Percentiles rank a stretch among this genome's conserved stretches.
phyloP scores from a whole-genome alignment of 2,329 filamentous ascomycete genomes.

The Canariomyces notabilis region DNA sequence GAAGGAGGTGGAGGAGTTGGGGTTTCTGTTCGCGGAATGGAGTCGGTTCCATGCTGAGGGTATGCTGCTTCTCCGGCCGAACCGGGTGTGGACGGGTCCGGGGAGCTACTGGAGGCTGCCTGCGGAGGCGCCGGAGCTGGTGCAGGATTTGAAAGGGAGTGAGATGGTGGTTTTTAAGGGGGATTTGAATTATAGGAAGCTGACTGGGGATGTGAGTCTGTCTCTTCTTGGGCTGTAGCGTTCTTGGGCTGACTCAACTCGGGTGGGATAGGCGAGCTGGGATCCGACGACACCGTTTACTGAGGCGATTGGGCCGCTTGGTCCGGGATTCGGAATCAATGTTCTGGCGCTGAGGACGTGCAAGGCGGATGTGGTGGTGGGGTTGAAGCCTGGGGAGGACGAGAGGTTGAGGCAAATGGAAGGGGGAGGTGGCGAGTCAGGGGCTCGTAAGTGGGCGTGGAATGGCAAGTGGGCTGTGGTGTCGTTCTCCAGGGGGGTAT shows the following conservation, averaged over 20 bases:
- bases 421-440: constrained; percentile 63
- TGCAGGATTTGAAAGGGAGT: constrained; percentile 72
- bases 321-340: constrained; percentile 74
- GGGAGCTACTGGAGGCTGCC: constrained; percentile 89
- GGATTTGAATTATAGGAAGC: constrained; percentile 91
- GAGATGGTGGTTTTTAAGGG: constrained; percentile 96
- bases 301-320: constrained; percentile 79
- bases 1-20: constrained; percentile 60
- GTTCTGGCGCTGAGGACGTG: constrained; percentile 85
- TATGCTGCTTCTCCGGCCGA: constrained; percentile 74
- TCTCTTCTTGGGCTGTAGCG: not conserved
- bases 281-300: constrained; percentile 81
- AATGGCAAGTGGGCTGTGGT: constrained; percentile 96
- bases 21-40: constrained; percentile 81
- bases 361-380: constrained; percentile 94
- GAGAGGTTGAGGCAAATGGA: constrained; percentile 67
- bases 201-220: constrained; percentile 74
- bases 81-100: constrained; percentile 84
- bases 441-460: constrained; percentile 87
- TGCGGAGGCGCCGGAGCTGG: constrained; percentile 58
- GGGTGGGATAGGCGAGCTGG: constrained; percentile 68
- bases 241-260: not conserved
- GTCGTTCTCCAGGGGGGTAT: constrained; percentile 64
- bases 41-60: constrained; percentile 74
- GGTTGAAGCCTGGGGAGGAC: constrained; percentile 74